Conservation (phyloP, 1,284 basidiomycete genomes). For the Microstroma glucosiphilum region DNA sequence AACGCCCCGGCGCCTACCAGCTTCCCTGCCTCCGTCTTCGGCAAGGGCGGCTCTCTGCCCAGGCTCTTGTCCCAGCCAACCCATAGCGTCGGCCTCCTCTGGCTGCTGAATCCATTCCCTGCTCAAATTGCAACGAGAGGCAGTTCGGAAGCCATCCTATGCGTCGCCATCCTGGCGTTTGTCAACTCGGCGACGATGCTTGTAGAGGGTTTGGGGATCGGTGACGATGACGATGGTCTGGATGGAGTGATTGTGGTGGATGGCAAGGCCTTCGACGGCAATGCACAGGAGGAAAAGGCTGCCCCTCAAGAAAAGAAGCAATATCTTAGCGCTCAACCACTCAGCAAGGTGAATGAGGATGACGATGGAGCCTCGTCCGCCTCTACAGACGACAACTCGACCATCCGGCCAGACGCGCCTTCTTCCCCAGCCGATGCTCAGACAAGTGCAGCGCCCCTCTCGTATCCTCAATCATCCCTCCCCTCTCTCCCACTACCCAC, state of each 20-base stretch:
- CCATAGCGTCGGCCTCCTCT: constrained; percentile 55
- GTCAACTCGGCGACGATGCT: constrained; percentile 52
- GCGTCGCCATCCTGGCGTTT: constrained; percentile 69
- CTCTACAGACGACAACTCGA: neutral
- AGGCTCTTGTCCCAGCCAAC: neutral
- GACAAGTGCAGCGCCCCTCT: too few relatives aligned
- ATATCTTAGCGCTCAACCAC: neutral
- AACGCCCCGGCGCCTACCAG: neutral
- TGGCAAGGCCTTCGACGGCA: neutral
- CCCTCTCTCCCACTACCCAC: neutral
- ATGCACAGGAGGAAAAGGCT: neutral
- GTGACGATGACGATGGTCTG: neutral
- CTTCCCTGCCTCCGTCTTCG: neutral
- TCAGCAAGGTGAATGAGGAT: neutral
- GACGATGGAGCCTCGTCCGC: neutral
- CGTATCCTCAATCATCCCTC: neutral
- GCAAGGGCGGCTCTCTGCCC: neutral
- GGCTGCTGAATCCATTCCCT: constrained; percentile 85
- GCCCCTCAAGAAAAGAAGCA: neutral
- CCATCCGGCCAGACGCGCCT: neutral
- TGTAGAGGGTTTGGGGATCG: neutral
- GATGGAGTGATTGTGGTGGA: neutral
- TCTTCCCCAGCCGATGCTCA: neutral
- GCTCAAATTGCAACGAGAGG: constrained; percentile 94
- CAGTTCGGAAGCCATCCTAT: constrained; percentile 83